Conservation (phyloP, 176 grass and related monocot species). For the Saccharum officinarum region DNA sequence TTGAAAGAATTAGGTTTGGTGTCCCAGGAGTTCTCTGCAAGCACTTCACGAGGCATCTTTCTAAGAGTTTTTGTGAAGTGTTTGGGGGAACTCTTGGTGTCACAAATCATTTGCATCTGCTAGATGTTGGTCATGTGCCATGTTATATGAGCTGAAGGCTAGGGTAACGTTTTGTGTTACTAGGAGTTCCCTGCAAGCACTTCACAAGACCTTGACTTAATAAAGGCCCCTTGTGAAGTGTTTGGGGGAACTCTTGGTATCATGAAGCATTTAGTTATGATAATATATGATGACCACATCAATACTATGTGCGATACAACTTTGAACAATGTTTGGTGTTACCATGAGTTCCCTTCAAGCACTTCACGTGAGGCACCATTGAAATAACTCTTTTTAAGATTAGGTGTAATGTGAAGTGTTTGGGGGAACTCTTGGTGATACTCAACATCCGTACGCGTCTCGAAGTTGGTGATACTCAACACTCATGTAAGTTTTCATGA, state of each 20-base stretch:
- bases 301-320: not conserved
- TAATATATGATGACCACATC: accelerated
- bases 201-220: conserved; percentile 1
- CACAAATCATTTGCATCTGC: not conserved
- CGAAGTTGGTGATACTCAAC: not conserved
- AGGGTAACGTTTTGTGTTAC: conserved; percentile 20
- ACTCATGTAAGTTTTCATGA: not conserved
- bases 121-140: not conserved
- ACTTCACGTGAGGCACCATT: conserved; percentile 7
- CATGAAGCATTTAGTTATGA: conserved; percentile 14
- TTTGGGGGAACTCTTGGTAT: conserved; percentile 55
- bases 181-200: conserved; percentile 49
- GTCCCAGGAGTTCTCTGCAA: conserved; percentile 43
- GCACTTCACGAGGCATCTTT: conserved; percentile 21
- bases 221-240: conserved; percentile 36
- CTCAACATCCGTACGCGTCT: not conserved
- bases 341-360: conserved; percentile 39
- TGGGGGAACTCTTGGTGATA: conserved; percentile 39
- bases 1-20: conserved; percentile 36
- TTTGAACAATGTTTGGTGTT: conserved; percentile 3
- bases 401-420: conserved; percentile 41
- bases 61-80: conserved; percentile 13
- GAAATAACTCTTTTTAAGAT: not conserved
- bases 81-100: conserved; percentile 54
- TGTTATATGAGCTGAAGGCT: not conserved